Conservation (phyloP, 2,329 filamentous ascomycete species). For the Colletotrichum viniferum region DNA sequence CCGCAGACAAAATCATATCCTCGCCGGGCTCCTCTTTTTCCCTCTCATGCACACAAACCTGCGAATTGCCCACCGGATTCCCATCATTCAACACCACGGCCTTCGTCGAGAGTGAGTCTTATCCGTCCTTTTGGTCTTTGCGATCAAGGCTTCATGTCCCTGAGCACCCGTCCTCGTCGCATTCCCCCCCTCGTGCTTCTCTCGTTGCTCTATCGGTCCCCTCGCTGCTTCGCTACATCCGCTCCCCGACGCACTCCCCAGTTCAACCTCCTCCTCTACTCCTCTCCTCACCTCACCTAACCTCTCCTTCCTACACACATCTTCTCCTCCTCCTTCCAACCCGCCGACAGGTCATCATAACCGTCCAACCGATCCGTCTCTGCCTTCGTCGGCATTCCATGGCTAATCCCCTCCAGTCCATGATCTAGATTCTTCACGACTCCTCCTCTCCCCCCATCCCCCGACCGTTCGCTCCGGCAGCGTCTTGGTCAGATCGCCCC, state of each 20-base stretch:
- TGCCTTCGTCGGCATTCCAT: background rate
- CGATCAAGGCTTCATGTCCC: conserved; percentile 36
- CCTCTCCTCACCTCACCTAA: conserved; percentile 11
- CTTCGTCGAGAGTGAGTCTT: conserved; percentile 42
- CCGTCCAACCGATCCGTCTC: background rate
- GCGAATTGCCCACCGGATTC: conserved; percentile 37
- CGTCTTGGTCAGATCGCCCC: conserved; percentile 20
- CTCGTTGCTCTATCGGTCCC: background rate
- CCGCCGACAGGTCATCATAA: background rate
- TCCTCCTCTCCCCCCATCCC: conserved; percentile 2
- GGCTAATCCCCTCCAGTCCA: conserved; percentile 16
- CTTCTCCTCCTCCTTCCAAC: background rate
- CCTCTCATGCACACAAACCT: conserved; percentile 43
- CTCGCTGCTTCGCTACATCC: conserved; percentile 1
- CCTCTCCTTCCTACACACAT: conserved; percentile 8
- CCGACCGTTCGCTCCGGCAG: conserved; percentile 22
- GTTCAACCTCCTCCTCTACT: conserved; percentile 5
- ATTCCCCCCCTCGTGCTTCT: background rate
- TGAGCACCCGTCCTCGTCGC: conserved; percentile 16
- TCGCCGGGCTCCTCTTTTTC: conserved; percentile 48
- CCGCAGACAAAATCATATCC: conserved; percentile 46
- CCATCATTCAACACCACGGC: conserved; percentile 34
- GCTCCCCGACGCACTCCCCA: conserved; percentile 12
- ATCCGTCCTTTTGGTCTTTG: conserved; percentile 36
- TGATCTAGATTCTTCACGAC: conserved; percentile 3